phyloP scores from a whole-genome alignment of 2,329 filamentous ascomycete species.

The Pyrenochaeta sp. region DNA sequence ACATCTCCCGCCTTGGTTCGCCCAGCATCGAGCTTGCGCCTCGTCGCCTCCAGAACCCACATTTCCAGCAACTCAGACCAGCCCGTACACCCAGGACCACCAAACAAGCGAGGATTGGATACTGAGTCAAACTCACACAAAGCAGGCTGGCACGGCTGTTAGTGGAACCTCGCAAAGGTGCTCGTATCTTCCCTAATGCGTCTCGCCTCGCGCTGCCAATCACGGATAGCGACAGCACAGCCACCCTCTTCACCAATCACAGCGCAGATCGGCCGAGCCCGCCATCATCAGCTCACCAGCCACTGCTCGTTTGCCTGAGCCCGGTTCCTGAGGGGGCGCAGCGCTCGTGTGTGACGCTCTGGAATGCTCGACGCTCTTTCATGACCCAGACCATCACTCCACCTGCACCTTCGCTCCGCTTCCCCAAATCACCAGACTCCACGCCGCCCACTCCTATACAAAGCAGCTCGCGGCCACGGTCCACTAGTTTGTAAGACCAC shows the following conservation, averaged over 20 bases:
- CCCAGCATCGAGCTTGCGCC: background rate
- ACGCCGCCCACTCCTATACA: slow-evolving; percentile 38
- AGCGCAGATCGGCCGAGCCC: slow-evolving; percentile 6
- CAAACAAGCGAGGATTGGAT: background rate
- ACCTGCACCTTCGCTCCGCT: slow-evolving; percentile 25
- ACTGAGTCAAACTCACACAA: background rate
- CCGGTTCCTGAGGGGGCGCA: slow-evolving; percentile 24
- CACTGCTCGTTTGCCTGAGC: slow-evolving; percentile 13
- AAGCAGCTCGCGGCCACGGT: slow-evolving; percentile 29
- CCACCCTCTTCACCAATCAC: slow-evolving; percentile 19
- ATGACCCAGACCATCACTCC: slow-evolving; percentile 34
- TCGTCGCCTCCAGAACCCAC: background rate
- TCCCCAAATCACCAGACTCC: slow-evolving; percentile 39
- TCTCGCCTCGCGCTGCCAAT: slow-evolving; percentile 11
- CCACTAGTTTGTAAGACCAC: slow-evolving; percentile 27
- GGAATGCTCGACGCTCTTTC: slow-evolving; percentile 17
- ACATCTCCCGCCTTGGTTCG: background rate
- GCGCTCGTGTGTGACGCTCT: slow-evolving; percentile 28
- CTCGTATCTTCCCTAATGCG: slow-evolving; percentile 3
- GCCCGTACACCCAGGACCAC: background rate
- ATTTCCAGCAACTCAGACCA: background rate
- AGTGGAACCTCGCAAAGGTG: background rate
- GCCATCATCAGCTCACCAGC: slow-evolving; percentile 13
- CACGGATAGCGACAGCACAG: slow-evolving; percentile 10
- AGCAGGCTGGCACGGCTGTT: background rate